A percentile compares a stretch with the other conserved stretches of the same genome.
Evolutionary conservation across 805 yeast genomes (phyloP).

Genomic region (Saccharomycopsis amapae): DNA sequence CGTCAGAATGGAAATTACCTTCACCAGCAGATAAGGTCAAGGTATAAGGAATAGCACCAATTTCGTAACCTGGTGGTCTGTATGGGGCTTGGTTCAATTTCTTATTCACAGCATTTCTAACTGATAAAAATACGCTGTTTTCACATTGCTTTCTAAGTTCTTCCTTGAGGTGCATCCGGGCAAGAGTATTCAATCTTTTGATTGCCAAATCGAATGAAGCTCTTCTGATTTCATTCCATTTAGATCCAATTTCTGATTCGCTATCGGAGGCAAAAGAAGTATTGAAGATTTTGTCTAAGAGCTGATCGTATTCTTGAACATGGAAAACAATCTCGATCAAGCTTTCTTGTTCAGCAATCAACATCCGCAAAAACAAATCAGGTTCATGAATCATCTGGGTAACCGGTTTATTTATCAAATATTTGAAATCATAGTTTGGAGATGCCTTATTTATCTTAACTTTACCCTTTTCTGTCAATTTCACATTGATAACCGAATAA

Average conservation of each 20-base stretch:
- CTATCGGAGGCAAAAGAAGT: constrained; percentile 67
- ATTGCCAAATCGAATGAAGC: constrained; percentile 60
- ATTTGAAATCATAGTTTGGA: constrained; percentile 83
- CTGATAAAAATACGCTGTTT: constrained; percentile 55
- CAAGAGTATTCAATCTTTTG: constrained; percentile 56
- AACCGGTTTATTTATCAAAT: constrained; percentile 75
- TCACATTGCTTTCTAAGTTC: constrained; percentile 72
- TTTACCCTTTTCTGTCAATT: constrained; percentile 76
- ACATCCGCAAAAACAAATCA: constrained; percentile 78
- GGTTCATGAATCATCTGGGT: constrained; percentile 70
- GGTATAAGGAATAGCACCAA: constrained; percentile 81
- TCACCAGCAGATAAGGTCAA: constrained; percentile 79
- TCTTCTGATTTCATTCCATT: constrained; percentile 78
- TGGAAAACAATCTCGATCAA: constrained; percentile 15
- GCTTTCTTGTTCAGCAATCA: constrained; percentile 68
- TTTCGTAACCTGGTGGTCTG: constrained; percentile 67
- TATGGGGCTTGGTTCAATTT: constrained; percentile 91
- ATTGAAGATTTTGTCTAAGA: constrained; percentile 41
- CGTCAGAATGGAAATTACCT: constrained; percentile 74
- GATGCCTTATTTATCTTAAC: constrained; percentile 71
- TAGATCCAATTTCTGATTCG: constrained; percentile 61
- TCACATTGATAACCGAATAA: constrained; percentile 64
- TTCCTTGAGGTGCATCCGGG: constrained; percentile 74
- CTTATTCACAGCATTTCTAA: constrained; percentile 61
- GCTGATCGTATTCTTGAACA: constrained; percentile 22